Conservation (phyloP, 768 basidiomycete species). For the Fibroporia radiculosa region DNA sequence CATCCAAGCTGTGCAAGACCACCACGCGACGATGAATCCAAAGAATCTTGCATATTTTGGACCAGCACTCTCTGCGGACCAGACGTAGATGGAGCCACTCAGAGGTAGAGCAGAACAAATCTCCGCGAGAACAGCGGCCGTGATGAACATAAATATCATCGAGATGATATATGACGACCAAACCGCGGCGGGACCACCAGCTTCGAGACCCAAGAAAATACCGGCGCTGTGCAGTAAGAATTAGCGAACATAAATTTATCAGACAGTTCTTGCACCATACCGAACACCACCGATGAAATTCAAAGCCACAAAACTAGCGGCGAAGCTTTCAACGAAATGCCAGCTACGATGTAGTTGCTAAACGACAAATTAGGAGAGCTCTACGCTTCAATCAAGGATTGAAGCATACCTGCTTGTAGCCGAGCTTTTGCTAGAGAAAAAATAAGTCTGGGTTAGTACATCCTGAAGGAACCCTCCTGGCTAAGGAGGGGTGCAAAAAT, state of each 20-base stretch:
- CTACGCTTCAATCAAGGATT: neutral
- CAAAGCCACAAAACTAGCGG: conserved; percentile 81
- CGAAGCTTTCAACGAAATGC: conserved; percentile 79
- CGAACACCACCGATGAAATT: conserved; percentile 87
- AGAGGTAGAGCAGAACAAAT: conserved; percentile 84
- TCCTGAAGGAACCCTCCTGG: conserved; percentile 28
- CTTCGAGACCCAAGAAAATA: conserved; percentile 73
- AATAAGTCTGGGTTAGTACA: conserved; percentile 42
- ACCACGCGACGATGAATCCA: conserved; percentile 89
- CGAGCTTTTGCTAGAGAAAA: conserved; percentile 51
- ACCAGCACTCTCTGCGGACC: conserved; percentile 91
- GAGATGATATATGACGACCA: conserved; percentile 86
- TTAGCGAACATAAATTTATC: neutral
- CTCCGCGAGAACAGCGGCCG: conserved; percentile 81
- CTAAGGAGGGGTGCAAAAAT: conserved; percentile 35
- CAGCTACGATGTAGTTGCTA: conserved; percentile 85
- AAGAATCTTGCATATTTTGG: conserved; percentile 80
- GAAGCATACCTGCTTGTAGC: conserved; percentile 64
- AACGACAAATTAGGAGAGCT: neutral
- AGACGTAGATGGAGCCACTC: conserved; percentile 90
- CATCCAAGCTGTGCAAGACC: conserved; percentile 95
- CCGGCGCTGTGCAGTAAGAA: conserved; percentile 46
- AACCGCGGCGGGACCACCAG: conserved; percentile 83
- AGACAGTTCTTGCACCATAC: conserved; percentile 28
- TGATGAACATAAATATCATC: conserved; percentile 82